phyloP scores from a whole-genome alignment of 2,329 filamentous ascomycete genomes.

The Xenosphaeropsis pyriputrescens region DNA sequence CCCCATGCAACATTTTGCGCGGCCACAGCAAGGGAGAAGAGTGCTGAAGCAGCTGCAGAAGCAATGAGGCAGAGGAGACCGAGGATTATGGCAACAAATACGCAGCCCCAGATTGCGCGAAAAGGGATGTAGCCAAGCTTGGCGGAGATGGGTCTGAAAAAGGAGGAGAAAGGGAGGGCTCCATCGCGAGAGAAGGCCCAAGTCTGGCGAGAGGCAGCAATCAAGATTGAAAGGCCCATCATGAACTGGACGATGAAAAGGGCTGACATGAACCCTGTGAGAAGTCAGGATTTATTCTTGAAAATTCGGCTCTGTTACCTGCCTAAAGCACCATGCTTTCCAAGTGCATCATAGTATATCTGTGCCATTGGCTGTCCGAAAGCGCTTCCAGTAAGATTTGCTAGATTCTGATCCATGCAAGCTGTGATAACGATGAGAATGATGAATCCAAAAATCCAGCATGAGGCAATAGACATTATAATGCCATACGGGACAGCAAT shows the following conservation, averaged over 20 bases:
- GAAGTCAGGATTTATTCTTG: background rate
- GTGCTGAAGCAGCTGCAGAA: conserved; percentile 37
- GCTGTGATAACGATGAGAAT: conserved; percentile 41
- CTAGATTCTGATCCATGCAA: conserved; percentile 36
- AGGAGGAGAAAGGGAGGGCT: conserved; percentile 41
- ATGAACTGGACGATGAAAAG: conserved; percentile 47
- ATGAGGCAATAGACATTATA: conserved; percentile 37
- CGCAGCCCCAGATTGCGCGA: conserved; percentile 38
- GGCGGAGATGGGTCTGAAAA: conserved; percentile 36
- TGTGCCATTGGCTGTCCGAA: conserved; percentile 40
- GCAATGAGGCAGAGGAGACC: conserved; percentile 44
- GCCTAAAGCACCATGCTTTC: conserved; percentile 37
- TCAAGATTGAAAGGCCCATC: conserved; percentile 41
- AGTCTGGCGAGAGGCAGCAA: conserved; percentile 42
- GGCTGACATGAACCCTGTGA: conserved; percentile 35
- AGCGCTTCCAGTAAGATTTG: conserved; percentile 27
- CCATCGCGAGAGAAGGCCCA: conserved; percentile 51
- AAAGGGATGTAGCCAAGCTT: conserved; percentile 41
- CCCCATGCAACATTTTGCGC: conserved; percentile 47
- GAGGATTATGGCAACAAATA: conserved; percentile 32
- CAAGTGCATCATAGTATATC: conserved; percentile 45
- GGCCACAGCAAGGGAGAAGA: conserved; percentile 44
- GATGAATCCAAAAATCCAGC: conserved; percentile 41
- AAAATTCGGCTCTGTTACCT: background rate
- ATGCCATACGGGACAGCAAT: conserved; percentile 45